These are phyloP conservation scores for Echria macrotheca DNA, from an alignment of 495 filamentous ascomycete genomes.

Conservation along the genomic window DNA sequence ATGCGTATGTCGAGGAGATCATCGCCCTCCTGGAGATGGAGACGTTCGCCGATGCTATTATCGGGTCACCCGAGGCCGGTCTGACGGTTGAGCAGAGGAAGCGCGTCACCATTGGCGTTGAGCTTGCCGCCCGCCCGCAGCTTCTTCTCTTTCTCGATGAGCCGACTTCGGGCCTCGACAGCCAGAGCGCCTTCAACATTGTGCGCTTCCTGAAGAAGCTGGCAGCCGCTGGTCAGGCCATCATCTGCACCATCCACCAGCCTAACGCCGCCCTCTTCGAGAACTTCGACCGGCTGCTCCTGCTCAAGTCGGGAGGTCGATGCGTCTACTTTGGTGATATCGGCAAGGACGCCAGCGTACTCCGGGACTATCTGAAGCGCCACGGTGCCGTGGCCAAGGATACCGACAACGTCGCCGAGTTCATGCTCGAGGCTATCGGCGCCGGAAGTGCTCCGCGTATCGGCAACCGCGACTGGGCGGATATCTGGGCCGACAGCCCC, in stretches of 20 bases:
- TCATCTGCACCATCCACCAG: conserved; percentile 91
- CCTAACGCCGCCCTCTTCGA: conserved; percentile 82
- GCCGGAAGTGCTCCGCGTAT: conserved; percentile 68
- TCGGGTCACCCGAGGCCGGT: conserved; percentile 70
- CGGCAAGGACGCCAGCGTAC: conserved; percentile 42
- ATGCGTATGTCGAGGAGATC: conserved; percentile 77
- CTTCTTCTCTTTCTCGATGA: conserved; percentile 87
- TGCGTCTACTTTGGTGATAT: conserved; percentile 69
- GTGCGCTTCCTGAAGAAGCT: conserved; percentile 83
- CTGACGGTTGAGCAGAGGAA: conserved; percentile 88
- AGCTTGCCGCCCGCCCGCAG: conserved; percentile 79
- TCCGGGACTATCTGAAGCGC: conserved; percentile 43
- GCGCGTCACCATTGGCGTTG: conserved; percentile 84
- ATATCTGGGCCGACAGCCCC: conserved; percentile 67
- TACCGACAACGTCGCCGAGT: conserved; percentile 76
- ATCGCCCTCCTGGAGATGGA: conserved; percentile 78
- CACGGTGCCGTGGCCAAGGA: conserved; percentile 49
- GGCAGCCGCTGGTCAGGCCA: conserved; percentile 75
- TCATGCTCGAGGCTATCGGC: conserved; percentile 83
- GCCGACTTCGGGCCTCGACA: conserved; percentile 83
- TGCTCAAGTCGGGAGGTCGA: conserved; percentile 63
- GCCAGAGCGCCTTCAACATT: conserved; percentile 82
- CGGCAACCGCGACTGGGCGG: conserved; percentile 72
- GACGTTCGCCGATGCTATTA: conserved; percentile 76
- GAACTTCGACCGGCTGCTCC: conserved; percentile 65